phyloP scores from a whole-genome alignment of 2,329 filamentous ascomycete species.

The Colletotrichum lentis region DNA sequence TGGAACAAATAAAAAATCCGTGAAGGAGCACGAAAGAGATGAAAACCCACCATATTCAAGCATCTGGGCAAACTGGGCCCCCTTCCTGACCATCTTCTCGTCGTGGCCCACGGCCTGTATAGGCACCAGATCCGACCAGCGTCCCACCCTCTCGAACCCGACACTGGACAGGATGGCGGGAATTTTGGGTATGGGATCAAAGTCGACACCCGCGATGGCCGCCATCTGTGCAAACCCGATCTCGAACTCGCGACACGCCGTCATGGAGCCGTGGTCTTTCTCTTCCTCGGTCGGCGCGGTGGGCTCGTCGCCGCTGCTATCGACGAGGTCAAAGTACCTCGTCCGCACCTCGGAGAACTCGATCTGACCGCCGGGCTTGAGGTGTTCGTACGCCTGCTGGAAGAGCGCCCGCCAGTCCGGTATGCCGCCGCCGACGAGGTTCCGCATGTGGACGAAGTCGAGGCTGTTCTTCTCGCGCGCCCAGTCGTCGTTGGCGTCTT shows the following conservation, averaged over 20 bases:
- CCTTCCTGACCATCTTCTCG: slow-evolving; percentile 49
- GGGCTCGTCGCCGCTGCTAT: slow-evolving; percentile 44
- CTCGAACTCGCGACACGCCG: slow-evolving; percentile 48
- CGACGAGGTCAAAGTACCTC: slow-evolving; percentile 52
- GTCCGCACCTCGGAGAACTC: slow-evolving; percentile 55
- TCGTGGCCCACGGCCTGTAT: slow-evolving; percentile 52
- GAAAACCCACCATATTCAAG: slow-evolving; percentile 49
- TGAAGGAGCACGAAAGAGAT: not conserved
- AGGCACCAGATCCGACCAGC: slow-evolving; percentile 54
- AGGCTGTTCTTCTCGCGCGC: slow-evolving; percentile 42
- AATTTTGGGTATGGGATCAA: slow-evolving; percentile 51
- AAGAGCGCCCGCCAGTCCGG: slow-evolving; percentile 52
- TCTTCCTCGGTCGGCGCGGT: slow-evolving; percentile 36
- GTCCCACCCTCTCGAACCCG: slow-evolving; percentile 52
- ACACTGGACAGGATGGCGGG: slow-evolving; percentile 47
- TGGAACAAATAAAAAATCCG: not conserved
- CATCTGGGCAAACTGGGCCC: slow-evolving; percentile 49
- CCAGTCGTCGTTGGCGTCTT: slow-evolving; percentile 63
- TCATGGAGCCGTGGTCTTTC: slow-evolving; percentile 37
- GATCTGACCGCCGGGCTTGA: slow-evolving; percentile 55
- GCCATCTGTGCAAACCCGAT: slow-evolving; percentile 44
- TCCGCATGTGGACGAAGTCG: slow-evolving; percentile 56
- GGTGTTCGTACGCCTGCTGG: slow-evolving; percentile 49
- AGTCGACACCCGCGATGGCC: slow-evolving; percentile 48
- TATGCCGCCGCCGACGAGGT: slow-evolving; percentile 56